A percentile compares a stretch with the other conserved stretches of the same genome.
Conservation (phyloP, 1,284 basidiomycete species). For the Psilocybe mexicana region DNA sequence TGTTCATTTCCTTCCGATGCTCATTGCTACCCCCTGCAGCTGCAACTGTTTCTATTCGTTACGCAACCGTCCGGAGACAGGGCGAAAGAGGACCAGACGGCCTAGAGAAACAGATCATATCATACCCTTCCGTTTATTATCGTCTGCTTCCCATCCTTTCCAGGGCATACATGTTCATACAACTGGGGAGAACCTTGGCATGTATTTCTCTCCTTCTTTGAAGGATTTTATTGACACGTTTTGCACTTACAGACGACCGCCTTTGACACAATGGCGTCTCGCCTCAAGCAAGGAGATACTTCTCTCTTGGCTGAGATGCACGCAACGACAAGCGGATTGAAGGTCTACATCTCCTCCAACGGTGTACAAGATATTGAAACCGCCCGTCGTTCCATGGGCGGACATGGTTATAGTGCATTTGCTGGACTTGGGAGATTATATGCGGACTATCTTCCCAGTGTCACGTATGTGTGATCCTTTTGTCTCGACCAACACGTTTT, state of each 20-base stretch:
- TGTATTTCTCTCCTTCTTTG: slow-evolving; percentile 19
- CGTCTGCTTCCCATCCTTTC: slow-evolving; percentile 72
- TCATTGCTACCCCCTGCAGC: slow-evolving; percentile 37
- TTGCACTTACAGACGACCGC: slow-evolving; percentile 39
- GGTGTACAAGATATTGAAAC: slow-evolving; percentile 65
- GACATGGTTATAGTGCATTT: slow-evolving; percentile 76
- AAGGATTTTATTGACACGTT: neutral
- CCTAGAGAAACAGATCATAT: slow-evolving; percentile 66
- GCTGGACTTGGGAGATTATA: slow-evolving; percentile 67
- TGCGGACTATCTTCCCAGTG: slow-evolving; percentile 63
- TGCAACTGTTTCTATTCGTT: slow-evolving; percentile 73
- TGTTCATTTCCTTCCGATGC: neutral
- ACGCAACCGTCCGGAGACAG: slow-evolving; percentile 74
- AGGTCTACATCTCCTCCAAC: slow-evolving; percentile 58
- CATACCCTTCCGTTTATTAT: slow-evolving; percentile 69
- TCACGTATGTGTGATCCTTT: slow-evolving; percentile 47
- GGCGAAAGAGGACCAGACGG: slow-evolving; percentile 53
- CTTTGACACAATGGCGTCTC: slow-evolving; percentile 50
- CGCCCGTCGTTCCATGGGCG: slow-evolving; percentile 72
- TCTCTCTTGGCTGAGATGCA: slow-evolving; percentile 71
- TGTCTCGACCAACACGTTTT: neutral
- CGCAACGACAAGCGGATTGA: slow-evolving; percentile 70
- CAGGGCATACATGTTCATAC: slow-evolving; percentile 71
- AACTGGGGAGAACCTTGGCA: slow-evolving; percentile 64
- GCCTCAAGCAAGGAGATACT: slow-evolving; percentile 57